Base-by-base conservation (phyloP, 345 rosid genomes). In the Excoecaria agallocha region DNA sequence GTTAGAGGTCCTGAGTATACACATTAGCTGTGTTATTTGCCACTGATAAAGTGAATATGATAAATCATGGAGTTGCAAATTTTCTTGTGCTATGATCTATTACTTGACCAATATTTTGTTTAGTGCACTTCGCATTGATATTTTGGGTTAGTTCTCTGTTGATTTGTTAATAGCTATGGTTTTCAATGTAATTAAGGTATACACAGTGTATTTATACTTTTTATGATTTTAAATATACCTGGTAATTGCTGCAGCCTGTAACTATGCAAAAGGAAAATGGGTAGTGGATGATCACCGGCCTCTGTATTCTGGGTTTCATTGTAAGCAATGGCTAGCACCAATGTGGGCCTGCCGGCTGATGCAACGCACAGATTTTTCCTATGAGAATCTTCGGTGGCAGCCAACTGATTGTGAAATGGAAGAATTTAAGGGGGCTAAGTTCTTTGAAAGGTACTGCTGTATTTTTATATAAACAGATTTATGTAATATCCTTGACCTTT, bases 281-380 rank as follows among this genome's bases (percentile, higher is more conserved):
- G 90, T 92, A 52, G 79, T 89, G 73, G 98, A 94, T 82, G 86
- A 87, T 37, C 76, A 63, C 46, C 85, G 86, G 68, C 93, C 91
- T 67, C 67, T 91, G 63, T 94, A 94, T 82, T 91, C 98, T 19
- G 98, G 98, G 67, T 82, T 81, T 73, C 77, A 68, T 62, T 92
- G 98, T 81, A 94, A 92, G 81, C 93, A 84, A 58, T 94, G 98
- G 98, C 88, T 94, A 73, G 91, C 98, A 35, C 70, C 69, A 25
- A 92, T 89, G 98, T 94, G 98, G 98, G 97, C 98, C 24, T 92
- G 98, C 80, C 85, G 90, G 78, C 79, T 91, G 84, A 94, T 88
- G 84, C 94, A 91, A 76, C 95, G 98, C 54, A 85, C 80, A 74
- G 96, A 92, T 80, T 94, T 94, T 80, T 79, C 90, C 62, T 92